Base-by-base conservation (phyloP, 2,329 filamentous ascomycete species). In the Cadophora sp. region DNA sequence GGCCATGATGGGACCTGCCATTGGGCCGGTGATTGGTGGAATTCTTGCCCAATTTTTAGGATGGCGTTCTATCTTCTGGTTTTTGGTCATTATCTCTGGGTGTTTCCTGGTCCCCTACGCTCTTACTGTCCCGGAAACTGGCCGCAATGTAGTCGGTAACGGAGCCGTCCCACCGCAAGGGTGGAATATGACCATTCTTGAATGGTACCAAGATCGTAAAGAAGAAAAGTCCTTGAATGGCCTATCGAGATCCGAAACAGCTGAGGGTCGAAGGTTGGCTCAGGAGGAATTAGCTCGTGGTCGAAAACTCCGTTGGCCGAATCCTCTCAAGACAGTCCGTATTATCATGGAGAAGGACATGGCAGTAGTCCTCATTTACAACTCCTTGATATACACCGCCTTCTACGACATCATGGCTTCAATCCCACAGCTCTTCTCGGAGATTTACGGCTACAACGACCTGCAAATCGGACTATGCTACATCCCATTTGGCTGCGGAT, bases 261-360 rank as follows among this genome's bases (percentile, higher is more conserved):
- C 41, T 74, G 80, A 66, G 74, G 78, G 56, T 53, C 73, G 73
- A 0, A 73, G 73, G 33, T 62, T 70, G 8, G 76, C 79, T 8
- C 78, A 78, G 60, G 75, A 76, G 16, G 76, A 78, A n/a, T 73
- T 78, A 9, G 76, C 77, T 0, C 74, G 74, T 24, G 78, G 77
- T 56, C 79, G 78, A 65, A 82, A 83, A 70, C 73, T 87, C 14
- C 80, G 80, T 16, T 81, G 85, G 18, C 87, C 86, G 0, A 89
- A 89, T 66, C 87, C 87, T 1, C 75, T 89, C 27, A 82, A 85
- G 62, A 84, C 85, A 0, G 76, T 89, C 1, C 75, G 77, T 45
- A 82, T 89, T 39, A 78, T 87, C 7, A 80, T 84, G 56, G 83
- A 90, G 66, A 88, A 86, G 74, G 86, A 88, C 66, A 83, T 88